Evolutionary conservation across 2,329 filamentous ascomycete species (phyloP).

Genomic region (Thelonectria blattea): DNA sequence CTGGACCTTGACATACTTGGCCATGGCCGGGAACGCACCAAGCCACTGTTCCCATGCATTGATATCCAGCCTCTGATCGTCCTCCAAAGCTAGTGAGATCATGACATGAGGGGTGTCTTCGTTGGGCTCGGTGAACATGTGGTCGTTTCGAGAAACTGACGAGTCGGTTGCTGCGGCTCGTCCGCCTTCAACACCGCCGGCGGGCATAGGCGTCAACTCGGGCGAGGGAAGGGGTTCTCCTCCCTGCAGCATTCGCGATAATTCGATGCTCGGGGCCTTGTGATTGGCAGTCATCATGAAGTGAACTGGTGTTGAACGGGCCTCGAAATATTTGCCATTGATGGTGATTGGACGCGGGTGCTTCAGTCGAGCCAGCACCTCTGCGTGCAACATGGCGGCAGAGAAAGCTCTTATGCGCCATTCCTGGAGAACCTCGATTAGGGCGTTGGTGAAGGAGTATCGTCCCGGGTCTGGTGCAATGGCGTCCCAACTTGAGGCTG

Average conservation of each 20-base stretch:
- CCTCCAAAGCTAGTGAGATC: constrained; percentile 65
- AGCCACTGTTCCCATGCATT: constrained; percentile 66
- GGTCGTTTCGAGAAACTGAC: constrained; percentile 31
- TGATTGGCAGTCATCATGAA: constrained; percentile 70
- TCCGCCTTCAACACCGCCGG: constrained; percentile 32
- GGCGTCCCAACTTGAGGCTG: constrained; percentile 66
- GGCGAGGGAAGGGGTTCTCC: constrained; percentile 36
- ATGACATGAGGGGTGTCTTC: constrained; percentile 65
- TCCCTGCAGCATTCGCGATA: constrained; percentile 47
- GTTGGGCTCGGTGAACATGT: constrained; percentile 52
- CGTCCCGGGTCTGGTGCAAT: constrained; percentile 65
- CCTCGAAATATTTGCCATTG: constrained; percentile 64
- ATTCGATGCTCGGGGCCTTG: constrained; percentile 63
- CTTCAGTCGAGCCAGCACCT: constrained; percentile 64
- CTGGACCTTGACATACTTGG: constrained; percentile 66
- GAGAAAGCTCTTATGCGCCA: constrained; percentile 62
- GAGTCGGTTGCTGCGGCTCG: constrained; percentile 37
- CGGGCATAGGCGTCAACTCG: constrained; percentile 27
- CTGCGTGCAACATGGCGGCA: constrained; percentile 66
- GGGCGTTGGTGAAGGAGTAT: constrained; percentile 64
- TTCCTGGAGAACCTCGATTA: constrained; percentile 65
- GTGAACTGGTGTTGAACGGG: constrained; percentile 64
- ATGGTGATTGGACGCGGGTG: constrained; percentile 63
- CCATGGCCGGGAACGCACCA: constrained; percentile 59
- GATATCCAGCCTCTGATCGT: constrained; percentile 62